Base-by-base conservation (phyloP, 2,329 filamentous ascomycete species). In the Lizonia empirigonia region DNA sequence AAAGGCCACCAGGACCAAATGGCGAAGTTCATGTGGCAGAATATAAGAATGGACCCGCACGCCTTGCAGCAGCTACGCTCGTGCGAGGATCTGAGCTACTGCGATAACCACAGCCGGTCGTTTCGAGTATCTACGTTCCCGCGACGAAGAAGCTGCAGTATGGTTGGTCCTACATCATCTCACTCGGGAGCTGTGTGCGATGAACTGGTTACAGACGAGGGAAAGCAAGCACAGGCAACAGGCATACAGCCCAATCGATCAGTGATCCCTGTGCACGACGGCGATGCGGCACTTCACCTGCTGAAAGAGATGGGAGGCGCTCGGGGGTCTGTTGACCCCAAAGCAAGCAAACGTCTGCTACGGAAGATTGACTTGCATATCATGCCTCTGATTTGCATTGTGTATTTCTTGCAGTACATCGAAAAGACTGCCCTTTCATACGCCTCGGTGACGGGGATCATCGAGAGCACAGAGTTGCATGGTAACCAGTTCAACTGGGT, bases 341-440 rank as follows among this genome's bases (percentile, higher is more conserved):
- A 44, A 32, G 42, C 45, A 8, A 52, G 46, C 26, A 53, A 52
- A 23, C 48, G 40, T 19, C 40, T 44, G 2, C 15, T 44, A 23
- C 71, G 75, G 13, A 80, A 78, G 46, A 77, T 84, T 35, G 82
- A 84, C 50, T 69, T 76, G 50, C 62, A 76, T 0, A 58, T 84
- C 7, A 72, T 84, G 53, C 82, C 82, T 0, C 70, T 84, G 5
- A 75, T 85, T 2, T 76, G 74, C 29, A 75, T 76, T 1, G 81
- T 79, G 0, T 82, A 77, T 38, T 66, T 79, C 2, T 69, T 84
- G 5, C 81, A 84, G 55, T 83, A 80, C 53, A 79, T 83, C 59
- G 81, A 83, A 65, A 85, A 84, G 67, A 77, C 80, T 53, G 78
- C 80, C 0, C 68, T 83, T 5, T 76, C 76, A 0, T 84, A 83